Percentiles rank a stretch among this genome's conserved stretches.
These are phyloP conservation scores for Inga leiocalycina DNA, from an alignment of 306 rosid species.

Conservation along the genomic window DNA sequence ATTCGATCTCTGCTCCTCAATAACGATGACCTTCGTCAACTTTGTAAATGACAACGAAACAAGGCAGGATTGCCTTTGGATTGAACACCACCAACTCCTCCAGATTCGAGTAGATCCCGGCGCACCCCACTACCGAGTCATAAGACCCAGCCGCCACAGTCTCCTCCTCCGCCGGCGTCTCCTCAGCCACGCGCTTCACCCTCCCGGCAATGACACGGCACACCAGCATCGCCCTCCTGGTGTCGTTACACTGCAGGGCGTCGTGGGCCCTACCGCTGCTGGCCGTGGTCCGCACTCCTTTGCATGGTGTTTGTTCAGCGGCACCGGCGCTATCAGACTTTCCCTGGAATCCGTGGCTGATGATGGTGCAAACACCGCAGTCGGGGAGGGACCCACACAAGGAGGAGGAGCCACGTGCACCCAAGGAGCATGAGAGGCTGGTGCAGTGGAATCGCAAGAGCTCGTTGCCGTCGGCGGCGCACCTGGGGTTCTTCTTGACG, in stretches of 20 bases:
- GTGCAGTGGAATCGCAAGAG: constrained; percentile 87
- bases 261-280: constrained; percentile 97
- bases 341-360: constrained; percentile 75
- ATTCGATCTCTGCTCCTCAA: neutral
- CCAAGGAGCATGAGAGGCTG: constrained; percentile 69
- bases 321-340: neutral
- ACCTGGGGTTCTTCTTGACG: constrained; percentile 76
- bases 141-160: constrained; percentile 45
- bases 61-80: constrained; percentile 89
- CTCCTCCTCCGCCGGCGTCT: constrained; percentile 55
- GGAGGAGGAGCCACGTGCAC: constrained; percentile 71
- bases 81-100: constrained; percentile 81
- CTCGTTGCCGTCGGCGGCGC: constrained; percentile 98
- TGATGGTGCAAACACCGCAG: constrained; percentile 80
- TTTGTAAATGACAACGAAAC: constrained; percentile 86
- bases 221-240: constrained; percentile 81
- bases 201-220: constrained; percentile 96
- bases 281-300: constrained; percentile 83
- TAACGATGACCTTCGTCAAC: constrained; percentile 28
- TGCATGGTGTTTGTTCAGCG: constrained; percentile 15
- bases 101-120: constrained; percentile 76
- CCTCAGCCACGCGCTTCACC: constrained; percentile 69
- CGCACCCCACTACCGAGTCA: constrained; percentile 74
- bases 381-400: constrained; percentile 68
- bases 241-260: constrained; percentile 39